Base-by-base conservation (phyloP, 176 grass and related monocot genomes). In the Panicum miliaceum region DNA sequence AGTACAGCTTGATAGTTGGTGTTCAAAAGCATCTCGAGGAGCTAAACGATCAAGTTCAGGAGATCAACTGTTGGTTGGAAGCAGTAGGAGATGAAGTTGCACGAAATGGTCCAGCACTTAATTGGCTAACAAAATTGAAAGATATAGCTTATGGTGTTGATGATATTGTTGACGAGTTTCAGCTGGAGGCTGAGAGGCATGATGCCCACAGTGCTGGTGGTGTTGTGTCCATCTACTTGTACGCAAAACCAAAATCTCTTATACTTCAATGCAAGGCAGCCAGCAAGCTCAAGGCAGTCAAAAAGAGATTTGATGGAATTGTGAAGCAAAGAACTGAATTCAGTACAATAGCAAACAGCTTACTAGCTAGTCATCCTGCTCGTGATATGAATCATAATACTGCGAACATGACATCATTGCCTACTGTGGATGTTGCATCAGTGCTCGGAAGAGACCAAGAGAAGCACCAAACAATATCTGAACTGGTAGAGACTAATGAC, bases 61-160 rank as follows among this genome's bases (percentile, higher is more conserved):
- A 37, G 0, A 80, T 80, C 3, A 23, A 6, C 0, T 5, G 1
- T 35, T n/a, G 41, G 26, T 3, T 81, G 0, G 13, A 34, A 41
- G 14, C 7, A 23, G 78, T 6, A 10, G 46, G 22, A 14, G 6
- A 26, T 10, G 9, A 1, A 54, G 22, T 13, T 25, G 18, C 10
- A 10, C 3, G 0, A 0, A 18, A 3, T 41, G 7, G 1, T 13
- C 4, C 43, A 25, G 23, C 32, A 6, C 1, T 5, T 8, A 5
- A 8, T 12, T 81, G 78, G 47, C 4, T 81, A 12, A 68, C 8
- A 68, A 0, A 26, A 0, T 35, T 81, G 12, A 40, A 80, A 38
- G 3, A 15, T 6, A 5, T 80, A n/a, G 29, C 20, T 3, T 23
- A 53, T 22, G 45, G 51, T 52, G 19, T 53, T 10, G 78, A 80